Percentiles rank a stretch among this genome's conserved stretches.
Evolutionary conservation across 805 yeast species (phyloP).

Genomic region (Yamadazyma nakazawae): DNA sequence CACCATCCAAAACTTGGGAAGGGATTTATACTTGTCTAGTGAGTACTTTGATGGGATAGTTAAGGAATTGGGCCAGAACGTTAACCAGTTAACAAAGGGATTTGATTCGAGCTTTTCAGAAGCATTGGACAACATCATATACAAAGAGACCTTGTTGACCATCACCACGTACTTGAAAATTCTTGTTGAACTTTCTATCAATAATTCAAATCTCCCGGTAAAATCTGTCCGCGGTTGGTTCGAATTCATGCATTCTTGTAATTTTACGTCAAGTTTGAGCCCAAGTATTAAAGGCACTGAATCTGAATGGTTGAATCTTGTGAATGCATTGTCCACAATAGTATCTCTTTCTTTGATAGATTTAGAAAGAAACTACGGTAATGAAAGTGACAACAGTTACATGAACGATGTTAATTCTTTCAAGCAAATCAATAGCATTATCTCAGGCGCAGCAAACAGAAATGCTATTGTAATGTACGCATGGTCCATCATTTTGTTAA

Average conservation of each 20-base stretch:
- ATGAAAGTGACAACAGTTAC: conserved; percentile 20
- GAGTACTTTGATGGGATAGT: conserved; percentile 23
- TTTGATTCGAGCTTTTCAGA: conserved; percentile 7
- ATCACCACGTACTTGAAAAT: conserved; percentile 35
- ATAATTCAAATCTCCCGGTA: conserved; percentile 31
- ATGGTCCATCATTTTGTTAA: conserved; percentile 62
- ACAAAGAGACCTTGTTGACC: conserved; percentile 31
- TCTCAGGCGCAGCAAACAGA: conserved; percentile 31
- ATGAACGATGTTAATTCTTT: conserved; percentile 34
- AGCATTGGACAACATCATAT: conserved; percentile 19
- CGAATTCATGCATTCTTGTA: conserved; percentile 38
- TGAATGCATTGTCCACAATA: conserved; percentile 48
- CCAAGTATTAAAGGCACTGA: conserved; percentile 20
- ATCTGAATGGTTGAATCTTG: conserved; percentile 25
- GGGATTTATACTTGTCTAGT: conserved; percentile 34
- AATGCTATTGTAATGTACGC: conserved; percentile 56
- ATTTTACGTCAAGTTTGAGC: conserved; percentile 24
- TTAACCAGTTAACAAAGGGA: background rate
- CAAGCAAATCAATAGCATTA: conserved; percentile 35
- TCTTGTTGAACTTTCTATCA: conserved; percentile 37
- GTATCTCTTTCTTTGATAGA: conserved; percentile 55
- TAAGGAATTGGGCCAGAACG: conserved; percentile 11
- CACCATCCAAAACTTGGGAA: conserved; percentile 35
- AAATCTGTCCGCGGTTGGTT: conserved; percentile 53
- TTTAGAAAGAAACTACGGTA: conserved; percentile 40